Evolutionary conservation across 768 basidiomycete genomes (phyloP).

Genomic region (Mrakia frigida): DNA sequence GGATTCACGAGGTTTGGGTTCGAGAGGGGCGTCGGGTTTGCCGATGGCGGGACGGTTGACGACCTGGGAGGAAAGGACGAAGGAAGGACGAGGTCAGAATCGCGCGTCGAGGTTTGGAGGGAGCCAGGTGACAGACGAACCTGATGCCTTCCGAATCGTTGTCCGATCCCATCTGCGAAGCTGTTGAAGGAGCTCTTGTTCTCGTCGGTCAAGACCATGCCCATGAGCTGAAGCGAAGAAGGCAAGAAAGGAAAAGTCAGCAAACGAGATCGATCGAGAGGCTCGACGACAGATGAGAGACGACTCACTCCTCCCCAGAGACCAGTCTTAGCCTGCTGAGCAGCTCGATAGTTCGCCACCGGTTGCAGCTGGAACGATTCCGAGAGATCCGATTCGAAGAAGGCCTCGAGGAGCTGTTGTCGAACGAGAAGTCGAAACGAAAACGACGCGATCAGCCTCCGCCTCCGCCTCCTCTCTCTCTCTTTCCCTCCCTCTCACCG

Average conservation of each 20-base stretch:
- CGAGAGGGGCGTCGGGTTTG: conserved; percentile 62
- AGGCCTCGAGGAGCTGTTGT: conserved; percentile 73
- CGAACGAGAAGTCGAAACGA: too few relatives aligned
- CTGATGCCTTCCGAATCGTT: conserved; percentile 89
- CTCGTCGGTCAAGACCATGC: conserved; percentile 79
- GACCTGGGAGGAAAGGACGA: conserved; percentile 47
- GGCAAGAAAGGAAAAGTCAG: not conserved
- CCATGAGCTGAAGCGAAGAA: conserved; percentile 40
- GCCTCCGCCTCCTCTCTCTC: too few relatives aligned
- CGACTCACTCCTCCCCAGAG: conserved; percentile 44
- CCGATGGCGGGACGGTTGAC: conserved; percentile 78
- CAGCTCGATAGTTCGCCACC: conserved; percentile 46
- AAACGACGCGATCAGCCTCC: not conserved
- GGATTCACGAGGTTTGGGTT: conserved; percentile 82
- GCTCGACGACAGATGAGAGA: not conserved
- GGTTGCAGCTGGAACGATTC: conserved; percentile 76
- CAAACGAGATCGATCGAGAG: not conserved
- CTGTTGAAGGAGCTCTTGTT: conserved; percentile 32
- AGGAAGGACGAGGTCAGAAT: not conserved
- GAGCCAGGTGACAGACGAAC: conserved; percentile 44
- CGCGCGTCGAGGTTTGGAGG: too few relatives aligned
- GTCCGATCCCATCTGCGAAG: conserved; percentile 81
- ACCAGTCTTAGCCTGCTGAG: conserved; percentile 49
- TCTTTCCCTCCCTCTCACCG: not conserved
- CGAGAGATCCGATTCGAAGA: conserved; percentile 89